Conservation (phyloP, 176 grass and related monocot genomes). For the Oryza coarctata region DNA sequence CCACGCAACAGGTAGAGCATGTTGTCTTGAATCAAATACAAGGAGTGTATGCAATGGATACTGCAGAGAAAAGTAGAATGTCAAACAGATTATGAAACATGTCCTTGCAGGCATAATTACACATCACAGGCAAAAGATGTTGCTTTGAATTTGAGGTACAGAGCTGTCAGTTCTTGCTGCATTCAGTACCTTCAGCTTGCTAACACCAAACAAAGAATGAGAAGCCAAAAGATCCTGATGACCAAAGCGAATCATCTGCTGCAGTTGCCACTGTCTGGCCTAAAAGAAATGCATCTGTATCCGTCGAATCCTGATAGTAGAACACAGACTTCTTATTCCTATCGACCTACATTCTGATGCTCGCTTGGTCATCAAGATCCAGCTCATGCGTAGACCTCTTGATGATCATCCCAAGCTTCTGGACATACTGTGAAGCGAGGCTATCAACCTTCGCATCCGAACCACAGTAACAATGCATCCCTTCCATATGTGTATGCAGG, state of each 20-base stretch:
- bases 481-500: conserved; percentile 78
- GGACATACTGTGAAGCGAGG: conserved; percentile 78
- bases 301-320: conserved; percentile 79
- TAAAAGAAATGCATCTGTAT: conserved; percentile 71
- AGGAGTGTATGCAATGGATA: conserved; percentile 85
- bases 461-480: conserved; percentile 74
- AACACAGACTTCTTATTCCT: conserved; percentile 89
- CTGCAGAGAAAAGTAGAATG: conserved; percentile 48
- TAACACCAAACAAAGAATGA: conserved; percentile 82
- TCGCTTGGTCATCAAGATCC: conserved; percentile 82
- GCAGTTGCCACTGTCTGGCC: conserved; percentile 87
- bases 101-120: background rate
- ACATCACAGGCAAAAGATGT: background rate
- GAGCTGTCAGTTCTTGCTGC: background rate
- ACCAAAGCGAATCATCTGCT: conserved; percentile 88
- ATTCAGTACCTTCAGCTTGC: conserved; percentile 82
- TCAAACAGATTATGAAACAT: conserved; percentile 27
- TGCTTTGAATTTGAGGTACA: conserved; percentile 22
- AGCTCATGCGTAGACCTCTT: conserved; percentile 92
- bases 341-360: conserved; percentile 89
- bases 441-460: conserved; percentile 59
- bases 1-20: conserved; percentile 87
- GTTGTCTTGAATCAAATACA: conserved; percentile 82
- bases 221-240: conserved; percentile 73
- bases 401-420: conserved; percentile 97